Evolutionary conservation across 768 basidiomycete genomes (phyloP), one percentile per base, ranked within the genome.

Genomic region (Artomyces pyxidatus): DNA sequence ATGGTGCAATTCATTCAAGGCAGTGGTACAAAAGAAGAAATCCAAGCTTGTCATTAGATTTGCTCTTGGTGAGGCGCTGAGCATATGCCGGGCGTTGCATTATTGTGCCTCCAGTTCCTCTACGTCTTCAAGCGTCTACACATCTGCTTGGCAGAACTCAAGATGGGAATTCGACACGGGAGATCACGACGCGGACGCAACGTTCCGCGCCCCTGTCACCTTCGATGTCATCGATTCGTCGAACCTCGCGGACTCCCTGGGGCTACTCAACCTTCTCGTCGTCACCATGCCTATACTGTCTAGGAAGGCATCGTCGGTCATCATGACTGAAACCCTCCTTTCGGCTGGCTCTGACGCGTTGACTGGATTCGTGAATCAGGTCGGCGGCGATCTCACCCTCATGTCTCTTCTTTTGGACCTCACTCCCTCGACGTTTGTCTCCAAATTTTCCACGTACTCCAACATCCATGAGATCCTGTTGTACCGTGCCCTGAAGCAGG

Each of bases 151-250:
- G 72, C 68, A 67, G 9, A 58, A 59, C 1, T 42, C 59, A 0
- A 55, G 59, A 28, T 63, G 74, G 27, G 37, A 49, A 21, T 60
- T 77, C 7, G 58, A 66, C 37, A 45, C 52, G 10, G 45, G 30
- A 16, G 29, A 35, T 22, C 37, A 46, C 3, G 60, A 53, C 9
- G 67, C 69, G 43, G 72, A 74, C 52, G 44, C 46, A 6, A 26
- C 35, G 4, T 22, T 40, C 11, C 21, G 47, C 2, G 65, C 65
- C 4, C 74, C 75, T 1, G 28, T 59, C 8, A 40, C 48, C 2
- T 78, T 77, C 54, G 63, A 71, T 49, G 64, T 73, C 46, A 71
- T 78, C 29, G 74, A 78, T 28, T 71, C 76, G 0, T 77, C 75
- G 17, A 76, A 77, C 49, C 61, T 78, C 23, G 53, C 61, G 1